Evolutionary conservation across 1,139 yeast genomes (phyloP), one percentile per base, ranked within the genome.

Genomic region (Tardiomyces blankii): DNA sequence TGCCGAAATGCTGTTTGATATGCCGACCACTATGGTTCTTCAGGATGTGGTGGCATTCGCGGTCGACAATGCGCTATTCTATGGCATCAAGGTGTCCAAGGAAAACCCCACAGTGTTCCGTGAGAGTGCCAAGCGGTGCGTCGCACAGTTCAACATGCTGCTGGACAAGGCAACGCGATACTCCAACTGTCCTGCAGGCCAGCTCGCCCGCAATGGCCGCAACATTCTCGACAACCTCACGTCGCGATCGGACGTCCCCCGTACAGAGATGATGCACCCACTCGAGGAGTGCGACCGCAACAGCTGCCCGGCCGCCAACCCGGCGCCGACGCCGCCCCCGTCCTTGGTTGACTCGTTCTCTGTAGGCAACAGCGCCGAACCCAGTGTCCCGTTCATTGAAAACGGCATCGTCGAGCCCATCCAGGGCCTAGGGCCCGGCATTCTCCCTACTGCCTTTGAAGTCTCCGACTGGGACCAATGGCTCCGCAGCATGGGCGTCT

Each of bases 41-140:
- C 45, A 43, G 23, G 56, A 50, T 19, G 16, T 53, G 38, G 47
- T 47, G 13, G 46, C 48, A 12, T 50, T 53, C 39, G 33, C 48
- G 18, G 54, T 53, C 6, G 56, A 53, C 40, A 48, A 50, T 38
- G 49, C 52, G 1, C 49, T 53, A 8, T 53, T 48, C 42, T 50
- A 50, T 38, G 44, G 53, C 30, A 46, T 52, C 43, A 43, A 49
- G 44, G 39, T 30, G n/a, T 30, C 35, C 16, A 12, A 30, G 16
- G 35, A 7, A 4, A 21, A 30, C 9, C 16, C 35, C 4, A 13
- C 16, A 3, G 16, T 30, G 35, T 30, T 30, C 16, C 16, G 5
- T 30, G 35, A 30, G 35, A 30, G 16, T 11, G n/a, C 16, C 35
- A 30, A 30, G 11, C 35, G 35, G 5, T 5, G 35, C 11, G 9